These are phyloP conservation scores for Citrus hindsii DNA, from an alignment of 345 rosid species.

Conservation along the genomic window DNA sequence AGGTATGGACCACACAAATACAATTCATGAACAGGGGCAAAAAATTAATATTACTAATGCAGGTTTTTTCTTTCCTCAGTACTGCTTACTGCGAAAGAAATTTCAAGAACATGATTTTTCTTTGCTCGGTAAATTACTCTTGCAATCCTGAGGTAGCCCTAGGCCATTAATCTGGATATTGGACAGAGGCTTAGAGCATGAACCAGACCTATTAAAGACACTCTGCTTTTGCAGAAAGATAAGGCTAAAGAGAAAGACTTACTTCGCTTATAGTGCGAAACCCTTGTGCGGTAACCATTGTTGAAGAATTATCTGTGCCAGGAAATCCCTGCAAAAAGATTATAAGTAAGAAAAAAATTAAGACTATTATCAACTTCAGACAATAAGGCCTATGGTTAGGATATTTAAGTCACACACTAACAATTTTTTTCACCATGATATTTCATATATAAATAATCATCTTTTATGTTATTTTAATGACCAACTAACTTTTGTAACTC, in stretches of 20 bases:
- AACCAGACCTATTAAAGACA: background rate
- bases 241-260: conserved; percentile 21
- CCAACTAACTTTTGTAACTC: background rate
- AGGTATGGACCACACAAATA: background rate
- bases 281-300: conserved; percentile 53
- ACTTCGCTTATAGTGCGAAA: conserved; percentile 59
- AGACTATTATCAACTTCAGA: background rate
- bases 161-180: background rate
- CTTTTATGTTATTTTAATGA: background rate
- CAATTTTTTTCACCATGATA: background rate
- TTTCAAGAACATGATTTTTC: too few species aligned
- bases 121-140: background rate
- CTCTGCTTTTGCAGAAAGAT: background rate
- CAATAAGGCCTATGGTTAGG: background rate
- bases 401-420: background rate
- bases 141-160: background rate
- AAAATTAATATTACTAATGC: background rate
- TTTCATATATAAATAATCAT: background rate
- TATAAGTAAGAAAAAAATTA: conserved; percentile 4
- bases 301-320: conserved; percentile 44
- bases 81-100: background rate
- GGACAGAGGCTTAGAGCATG: background rate
- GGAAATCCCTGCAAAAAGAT: conserved; percentile 46
- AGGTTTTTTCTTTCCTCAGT: too few species aligned
- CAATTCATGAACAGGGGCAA: background rate